Evolutionary conservation across 306 rosid genomes (phyloP).

Genomic region (Lathyrus sativus): DNA sequence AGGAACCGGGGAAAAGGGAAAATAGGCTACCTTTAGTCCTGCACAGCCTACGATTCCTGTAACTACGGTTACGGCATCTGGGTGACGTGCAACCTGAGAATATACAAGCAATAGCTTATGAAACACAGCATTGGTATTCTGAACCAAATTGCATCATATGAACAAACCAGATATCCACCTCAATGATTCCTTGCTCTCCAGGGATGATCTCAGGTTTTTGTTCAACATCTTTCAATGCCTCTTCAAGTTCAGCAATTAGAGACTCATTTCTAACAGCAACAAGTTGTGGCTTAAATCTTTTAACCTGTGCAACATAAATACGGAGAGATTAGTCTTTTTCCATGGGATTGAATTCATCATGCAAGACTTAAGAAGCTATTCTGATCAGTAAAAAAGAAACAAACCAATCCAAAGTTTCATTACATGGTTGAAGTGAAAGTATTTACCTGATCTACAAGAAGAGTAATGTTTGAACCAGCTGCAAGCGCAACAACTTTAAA

Average conservation of each 20-base stretch:
- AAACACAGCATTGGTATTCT: constrained; percentile 25
- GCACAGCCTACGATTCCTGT: constrained; percentile 99
- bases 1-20: constrained; percentile 11
- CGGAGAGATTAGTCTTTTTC: constrained; percentile 15
- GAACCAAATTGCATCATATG: constrained; percentile 18
- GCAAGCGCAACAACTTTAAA: constrained; percentile 91
- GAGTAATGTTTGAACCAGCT: constrained; percentile 94
- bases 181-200: constrained; percentile 94
- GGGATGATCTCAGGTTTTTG: constrained; percentile 93
- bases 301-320: constrained; percentile 60
- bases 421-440: constrained; percentile 12
- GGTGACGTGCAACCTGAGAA: constrained; percentile 96
- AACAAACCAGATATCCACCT: constrained; percentile 54
- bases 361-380: constrained; percentile 10
- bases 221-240: constrained; percentile 80
- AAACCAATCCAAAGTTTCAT: constrained; percentile 29
- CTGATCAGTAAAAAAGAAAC: background rate
- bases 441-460: constrained; percentile 93
- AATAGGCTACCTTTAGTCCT: constrained; percentile 77
- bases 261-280: constrained; percentile 91
- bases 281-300: constrained; percentile 83
- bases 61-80: constrained; percentile 90
- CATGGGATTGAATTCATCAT: constrained; percentile 17
- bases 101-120: constrained; percentile 29
- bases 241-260: constrained; percentile 76